Base-by-base conservation (phyloP, 345 rosid genomes). In the Eucalyptus regnans region DNA sequence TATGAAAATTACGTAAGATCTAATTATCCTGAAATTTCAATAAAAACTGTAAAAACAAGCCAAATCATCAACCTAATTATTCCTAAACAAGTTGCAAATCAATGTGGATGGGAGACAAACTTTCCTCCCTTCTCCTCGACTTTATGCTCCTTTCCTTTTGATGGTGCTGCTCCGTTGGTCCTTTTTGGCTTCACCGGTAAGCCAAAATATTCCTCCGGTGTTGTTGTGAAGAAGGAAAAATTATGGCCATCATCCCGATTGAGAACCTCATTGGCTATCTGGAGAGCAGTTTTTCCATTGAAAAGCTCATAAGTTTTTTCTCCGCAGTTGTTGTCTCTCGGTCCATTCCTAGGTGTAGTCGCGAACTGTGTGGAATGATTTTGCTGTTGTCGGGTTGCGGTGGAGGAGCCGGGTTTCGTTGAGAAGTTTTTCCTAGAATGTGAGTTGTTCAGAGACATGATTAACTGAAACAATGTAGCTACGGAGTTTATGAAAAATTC, bases 291-390 rank as follows among this genome's bases (percentile, higher is more conserved):
- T 17, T 64, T 64, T 64, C 8, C 16, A 1, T 33, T 33, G 5
- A 64, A 64, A n/a, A 64, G 76, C 76, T 64, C 16, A 0, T 64
- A 64, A 64, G 76, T 13, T n/a, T 64, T 14, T 20, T 50, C 20
- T 4, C 20, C 3, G 1, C 5, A 0, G 5, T 64, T 5, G 17
- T n/a, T 1, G 10, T 64, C 76, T n/a, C 76, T 64, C 1, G 76
- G 18, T 64, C 37, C 76, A n/a, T 14, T 13, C 71, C 14, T n/a
- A 3, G 41, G 10, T 8, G 4, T 0, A 2, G 33, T 9, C 20
- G 18, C 3, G 0, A 17, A 7, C 37, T 64, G 18, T 14, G 37
- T 29, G 37, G 76, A 13, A n/a, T 14, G 20, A n/a, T 64, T 15
- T 14, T n/a, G 37, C 31, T 64, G 41, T n/a, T 64, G 76, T 64